A percentile compares a stretch with the other conserved stretches of the same genome.
Evolutionary conservation across 192 early-diverging fungal species (phyloP).

Genomic region (Pilaira anomala): DNA sequence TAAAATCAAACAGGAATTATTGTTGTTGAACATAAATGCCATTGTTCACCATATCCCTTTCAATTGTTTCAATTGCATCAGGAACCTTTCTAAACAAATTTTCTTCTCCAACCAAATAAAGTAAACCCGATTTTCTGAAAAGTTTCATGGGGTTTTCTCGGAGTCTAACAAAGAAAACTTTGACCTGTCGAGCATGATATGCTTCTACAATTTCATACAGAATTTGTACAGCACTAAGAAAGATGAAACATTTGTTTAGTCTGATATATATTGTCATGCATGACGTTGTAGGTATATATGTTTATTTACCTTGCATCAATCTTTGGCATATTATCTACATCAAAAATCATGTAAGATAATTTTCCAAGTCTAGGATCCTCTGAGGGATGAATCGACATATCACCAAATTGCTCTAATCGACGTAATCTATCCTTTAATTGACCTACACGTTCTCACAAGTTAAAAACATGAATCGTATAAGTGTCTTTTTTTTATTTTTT

Average conservation of each 20-base stretch:
- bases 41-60: slow-evolving; percentile 13
- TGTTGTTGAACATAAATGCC: slow-evolving; percentile 6
- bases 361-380: slow-evolving; percentile 80
- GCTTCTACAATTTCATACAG: slow-evolving; percentile 87
- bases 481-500: background rate
- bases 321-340: slow-evolving; percentile 81
- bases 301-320: slow-evolving; percentile 87
- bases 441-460: slow-evolving; percentile 42
- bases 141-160: slow-evolving; percentile 60
- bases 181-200: slow-evolving; percentile 75
- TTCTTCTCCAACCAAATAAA: slow-evolving; percentile 54
- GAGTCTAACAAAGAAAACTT: slow-evolving; percentile 91
- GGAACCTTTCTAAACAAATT: slow-evolving; percentile 69
- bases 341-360: slow-evolving; percentile 82
- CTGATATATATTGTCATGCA: too few relatives aligned
- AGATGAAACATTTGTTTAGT: background rate
- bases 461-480: background rate
- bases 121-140: slow-evolving; percentile 75
- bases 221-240: slow-evolving; percentile 58
- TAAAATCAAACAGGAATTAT: too few relatives aligned
- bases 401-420: slow-evolving; percentile 91
- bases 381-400: slow-evolving; percentile 91
- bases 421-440: slow-evolving; percentile 93
- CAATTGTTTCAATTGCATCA: slow-evolving; percentile 35
- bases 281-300: background rate